Evolutionary conservation across 768 basidiomycete genomes (phyloP), one percentile per base, ranked within the genome.

Genomic region (Postia placenta): DNA sequence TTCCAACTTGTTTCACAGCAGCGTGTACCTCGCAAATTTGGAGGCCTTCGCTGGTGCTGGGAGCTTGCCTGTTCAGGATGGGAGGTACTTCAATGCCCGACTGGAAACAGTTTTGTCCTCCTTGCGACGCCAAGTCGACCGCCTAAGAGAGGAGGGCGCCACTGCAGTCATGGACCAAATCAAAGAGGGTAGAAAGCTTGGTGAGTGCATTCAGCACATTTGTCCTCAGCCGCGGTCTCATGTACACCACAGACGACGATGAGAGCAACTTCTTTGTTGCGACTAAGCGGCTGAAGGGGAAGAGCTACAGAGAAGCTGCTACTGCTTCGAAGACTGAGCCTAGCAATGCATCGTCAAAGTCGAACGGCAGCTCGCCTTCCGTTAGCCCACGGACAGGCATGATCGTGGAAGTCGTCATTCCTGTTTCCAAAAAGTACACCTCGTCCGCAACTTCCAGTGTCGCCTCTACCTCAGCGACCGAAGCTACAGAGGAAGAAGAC

Each of bases 51-150:
- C 83, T 3, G 86, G 75, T 5, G 82, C 74, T 6, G 82, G 85
- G 2, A 67, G 79, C 15, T 71, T 93, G 28, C 90, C 91, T 1
- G 67, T 69, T n/a, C 79, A 81, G 27, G 87, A 91, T 27, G 91
- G 91, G 11, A 81, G 94, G 17, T 92, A 92, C 69, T 96, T 94
- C 74, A 83, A 87, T 45, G 83, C 85, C n/a, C 78, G 86, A 25
- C 72, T 95, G 19, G 81, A 87, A 17, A 74, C 79, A 37, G 72
- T 77, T 20, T 67, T 87, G 44, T 69, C 68, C 7, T 69, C 76
- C 1, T 68, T 95, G 30, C 71, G 73, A 57, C 65, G 60, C 1
- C 92, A 95, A 55, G 81, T 86, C 2, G 80, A 87, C 26, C 73
- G 76, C 5, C 68, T 97, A 15, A 75, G 78, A 51, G 73, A 76